Base-by-base conservation (phyloP, 805 yeast genomes). In the Candida succiphila region DNA sequence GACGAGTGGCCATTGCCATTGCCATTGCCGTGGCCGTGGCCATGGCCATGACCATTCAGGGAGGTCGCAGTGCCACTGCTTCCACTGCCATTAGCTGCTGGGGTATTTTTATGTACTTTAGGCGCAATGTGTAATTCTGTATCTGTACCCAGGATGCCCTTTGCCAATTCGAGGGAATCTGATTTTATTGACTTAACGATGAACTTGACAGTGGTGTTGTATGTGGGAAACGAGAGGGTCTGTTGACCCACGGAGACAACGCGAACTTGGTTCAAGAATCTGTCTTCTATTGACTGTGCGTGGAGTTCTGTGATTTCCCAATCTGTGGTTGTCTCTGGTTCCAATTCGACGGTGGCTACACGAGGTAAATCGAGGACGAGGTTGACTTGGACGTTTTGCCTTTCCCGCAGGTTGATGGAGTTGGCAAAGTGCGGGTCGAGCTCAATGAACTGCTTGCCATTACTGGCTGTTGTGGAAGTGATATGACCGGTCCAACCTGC, bases 301-400 rank as follows among this genome's bases (percentile, higher is more conserved):
- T 89, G 83, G 3, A 81, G 55, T 49, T 88, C 95, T 3, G 87
- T 82, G 19, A 84, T 60, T 43, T 88, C 96, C 96, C 96, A 89
- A 50, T 89, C 98, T 5, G 79, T 67, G 2, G 77, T 54, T 0
- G 84, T 67, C 15, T 70, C 56, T 0, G 97, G 97, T 46, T 84
- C 95, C 29, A 89, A 65, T 46, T 72, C 76, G 3, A 88, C 76
- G 4, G 75, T 72, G 5, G 65, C 60, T 1, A 86, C 74, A 27
- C 56, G 65, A n/a, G 68, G 72, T 1, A 63, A 52, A 25, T 70
- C 61, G 12, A 72, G 60, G 35, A 69, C 66, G 33, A 79, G 49
- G 25, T 58, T 62, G 26, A 81, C 38, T 2, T 58, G 52, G 3
- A 72, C 49, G 16, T 41, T 50, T 7, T 63, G 51, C 18, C 56